phyloP scores from a whole-genome alignment of 202 grass and related monocot species.

The Saccharum hybrid region DNA sequence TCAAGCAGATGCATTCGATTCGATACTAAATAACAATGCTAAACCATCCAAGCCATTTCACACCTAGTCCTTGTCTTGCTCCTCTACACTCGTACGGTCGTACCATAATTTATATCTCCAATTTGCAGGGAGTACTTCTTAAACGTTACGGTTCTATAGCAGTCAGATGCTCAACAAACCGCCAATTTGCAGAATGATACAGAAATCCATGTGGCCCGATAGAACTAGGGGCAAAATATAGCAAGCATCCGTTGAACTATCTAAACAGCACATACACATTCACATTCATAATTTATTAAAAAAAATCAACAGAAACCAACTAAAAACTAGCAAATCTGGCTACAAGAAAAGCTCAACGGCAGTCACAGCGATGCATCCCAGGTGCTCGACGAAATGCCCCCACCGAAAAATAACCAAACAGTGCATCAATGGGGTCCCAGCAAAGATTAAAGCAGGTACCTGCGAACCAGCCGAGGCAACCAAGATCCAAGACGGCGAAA shows the following conservation, averaged over 20 bases:
- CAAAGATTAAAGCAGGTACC: conserved; percentile 34
- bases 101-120: background rate
- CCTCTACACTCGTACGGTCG: background rate
- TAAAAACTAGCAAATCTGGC: background rate
- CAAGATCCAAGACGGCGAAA: conserved; percentile 38
- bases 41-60: background rate
- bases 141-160: background rate
- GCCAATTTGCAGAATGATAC: background rate
- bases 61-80: background rate
- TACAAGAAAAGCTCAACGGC: background rate
- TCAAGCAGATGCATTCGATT: background rate
- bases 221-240: conserved; percentile 1
- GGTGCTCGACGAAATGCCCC: conserved; percentile 57
- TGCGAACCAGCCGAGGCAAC: conserved; percentile 18
- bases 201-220: background rate
- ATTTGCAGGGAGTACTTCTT: background rate
- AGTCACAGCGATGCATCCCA: conserved; percentile 5
- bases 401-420: conserved; percentile 38
- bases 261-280: background rate
- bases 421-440: background rate
- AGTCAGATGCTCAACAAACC: background rate
- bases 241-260: conserved; percentile 23
- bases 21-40: background rate
- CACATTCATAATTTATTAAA: background rate
- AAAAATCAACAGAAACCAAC: background rate